Base-by-base conservation (phyloP, 2,329 filamentous ascomycete genomes). In the Scortechinia acanthostroma region DNA sequence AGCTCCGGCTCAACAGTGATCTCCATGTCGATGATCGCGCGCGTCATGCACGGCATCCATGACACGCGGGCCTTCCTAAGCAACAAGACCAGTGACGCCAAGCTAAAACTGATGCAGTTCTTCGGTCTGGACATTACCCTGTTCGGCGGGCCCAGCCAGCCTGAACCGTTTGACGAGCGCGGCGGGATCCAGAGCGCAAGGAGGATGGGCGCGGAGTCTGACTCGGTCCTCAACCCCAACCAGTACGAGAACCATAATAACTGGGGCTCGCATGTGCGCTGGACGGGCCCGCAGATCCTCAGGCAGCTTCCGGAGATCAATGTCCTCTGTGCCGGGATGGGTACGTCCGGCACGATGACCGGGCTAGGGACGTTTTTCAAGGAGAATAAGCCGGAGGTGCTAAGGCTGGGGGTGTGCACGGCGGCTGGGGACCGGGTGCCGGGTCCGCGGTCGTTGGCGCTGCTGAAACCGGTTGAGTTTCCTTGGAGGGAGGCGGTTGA, bases 1-100 rank as follows among this genome's bases (percentile, higher is more conserved):
- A 80, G 75, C 55, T 81, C 77, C 1, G 78, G 78, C 0, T 81
- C 76, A 1, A 83, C 78, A 0, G 76, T 80, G 3, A 67, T 81
- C 21, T 81, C 77, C 1, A 72, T 82, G 70, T 69, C 71, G 0
- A 65, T 81, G 52, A 64, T 76, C 6, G 67, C 72, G 0, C 63
- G 76, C 15, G 71, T 73, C 1, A 62, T 73, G 44, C 69, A 76
- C 48, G 69, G 66, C 2, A 60, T 76, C 15, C 54, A 69, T 1
- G 74, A 81, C 48, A 69, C 71, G 0, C 59, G 69, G 13, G 77
- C 77, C 0, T 80, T 70, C 49, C 53, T 81, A 16, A 77, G 70
- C 51, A 81, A 81, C 54, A 81, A 81, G 58, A 80, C 73, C 1
- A 71, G 67, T 43, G 51, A 64, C 3, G 66, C 69, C 2, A 76